Evolutionary conservation across 2,329 filamentous ascomycete genomes (phyloP).

Genomic region (Colletotrichum lini): DNA sequence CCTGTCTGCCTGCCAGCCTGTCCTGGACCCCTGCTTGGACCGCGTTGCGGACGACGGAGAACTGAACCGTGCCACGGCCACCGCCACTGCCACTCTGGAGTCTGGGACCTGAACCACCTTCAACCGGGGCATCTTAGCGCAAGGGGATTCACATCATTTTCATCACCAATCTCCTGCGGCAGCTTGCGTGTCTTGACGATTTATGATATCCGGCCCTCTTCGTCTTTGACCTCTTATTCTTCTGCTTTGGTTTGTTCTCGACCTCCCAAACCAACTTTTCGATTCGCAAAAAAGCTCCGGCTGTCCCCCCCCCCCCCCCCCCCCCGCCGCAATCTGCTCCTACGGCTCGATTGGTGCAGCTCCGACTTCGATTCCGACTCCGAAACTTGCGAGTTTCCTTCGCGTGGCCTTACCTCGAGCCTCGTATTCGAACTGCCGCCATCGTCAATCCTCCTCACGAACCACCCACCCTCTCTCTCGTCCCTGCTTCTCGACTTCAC

Average conservation of each 20-base stretch:
- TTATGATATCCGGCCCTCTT: slow-evolving; percentile 32
- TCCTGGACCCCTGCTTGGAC: slow-evolving; percentile 21
- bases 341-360: neutral
- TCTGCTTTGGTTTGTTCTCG: neutral
- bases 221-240: neutral
- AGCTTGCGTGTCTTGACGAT: slow-evolving; percentile 35
- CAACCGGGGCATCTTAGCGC: slow-evolving; percentile 19
- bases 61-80: slow-evolving; percentile 12
- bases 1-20: neutral
- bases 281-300: neutral
- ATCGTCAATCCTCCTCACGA: neutral
- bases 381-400: slow-evolving; percentile 1
- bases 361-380: neutral
- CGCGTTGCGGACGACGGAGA: slow-evolving; percentile 5
- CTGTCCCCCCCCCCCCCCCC: neutral
- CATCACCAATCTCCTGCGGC: slow-evolving; percentile 4
- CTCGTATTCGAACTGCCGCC: neutral
- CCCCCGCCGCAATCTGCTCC: slow-evolving; percentile 9
- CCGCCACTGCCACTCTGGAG: slow-evolving; percentile 3
- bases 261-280: neutral
- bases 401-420: slow-evolving; percentile 21
- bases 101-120: slow-evolving; percentile 30
- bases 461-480: neutral
- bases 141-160: slow-evolving; percentile 1
- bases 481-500: neutral